Base-by-base conservation (phyloP, 169 alveolate species). In the Babesia divergens region DNA sequence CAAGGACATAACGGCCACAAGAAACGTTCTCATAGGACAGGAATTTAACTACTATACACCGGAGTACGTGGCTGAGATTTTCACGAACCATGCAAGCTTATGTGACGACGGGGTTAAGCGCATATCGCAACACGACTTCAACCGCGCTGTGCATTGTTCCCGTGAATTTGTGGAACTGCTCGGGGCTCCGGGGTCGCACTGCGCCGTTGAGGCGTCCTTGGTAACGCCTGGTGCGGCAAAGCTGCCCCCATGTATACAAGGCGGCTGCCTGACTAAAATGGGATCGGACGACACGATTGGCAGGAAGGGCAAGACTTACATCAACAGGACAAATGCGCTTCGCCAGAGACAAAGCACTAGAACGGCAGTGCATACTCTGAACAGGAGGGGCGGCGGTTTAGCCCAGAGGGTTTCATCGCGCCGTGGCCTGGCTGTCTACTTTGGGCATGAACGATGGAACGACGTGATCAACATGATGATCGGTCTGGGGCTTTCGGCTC, bases 391-490 rank as follows among this genome's bases (percentile, higher is more conserved):
- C 38, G 22, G 42, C 42, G 68, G 31, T 1, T 52, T 42, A 16
- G 6, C 31, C 34, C n/a, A 80, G 81, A 22, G 43, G 9, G 14
- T 32, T 7, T 37, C 42, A 2, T 6, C 67, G 16, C 58, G 71
- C 18, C 47, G 82, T 2, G 86, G 92, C 3, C 75, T 84, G 18
- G 84, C 89, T 26, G 95, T 93, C 2, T 92, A 92, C 65, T 89
- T 93, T 59, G 97, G 97, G 0, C 97, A 93, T 70, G 96, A 93
- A 35, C 74, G 95, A 28, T 93, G 96, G 96, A 91, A 93, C 69
- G 72, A 90, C 49, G 97, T 93, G 7, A 80, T 93, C 51, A 89
- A 92, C 75, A 91, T 93, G 96, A 93, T 93, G 97, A 80, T 93
- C 22, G 97, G 97, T 2, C 89, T 93, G 34, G 79, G 94, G 40